Base-by-base conservation (phyloP, 1,284 basidiomycete genomes). In the Pyrrhoderma lamaoense region DNA sequence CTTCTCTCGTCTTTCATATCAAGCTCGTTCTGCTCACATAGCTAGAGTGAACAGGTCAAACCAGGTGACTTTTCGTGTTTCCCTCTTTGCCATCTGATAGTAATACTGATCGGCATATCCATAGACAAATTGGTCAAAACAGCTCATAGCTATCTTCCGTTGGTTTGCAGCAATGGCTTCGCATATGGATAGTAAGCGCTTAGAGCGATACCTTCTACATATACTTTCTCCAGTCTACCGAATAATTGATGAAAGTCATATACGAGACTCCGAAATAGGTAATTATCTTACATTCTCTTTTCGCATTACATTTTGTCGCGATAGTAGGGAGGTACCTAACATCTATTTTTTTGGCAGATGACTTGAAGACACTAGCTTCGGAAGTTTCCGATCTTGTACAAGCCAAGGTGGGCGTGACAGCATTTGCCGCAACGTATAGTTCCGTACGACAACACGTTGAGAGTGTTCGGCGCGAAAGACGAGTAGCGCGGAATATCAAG, bases 111-210 rank as follows among this genome's bases (percentile, higher is more conserved):
- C 38, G 51, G 13, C 27, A 48, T 8, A 16, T 37, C 16, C n/a
- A 25, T 40, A n/a, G 74, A 65, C 70, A 2, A 74, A 75, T 55
- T 98, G 94, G 93, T 74, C 80, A 3, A 77, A 86, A 18, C 88
- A 91, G 56, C 86, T 92, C 0, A 67, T 85, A 7, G 82, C 90
- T 0, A 80, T 89, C 47, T 67, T 98, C 42, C 84, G 89, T n/a
- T 95, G 92, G 85, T 96, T 97, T 61, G 94, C 93, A 1, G 93
- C 93, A 0, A 91, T 96, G 79, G 69, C 80, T 3, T 82, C 85
- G 7, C 70, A 80, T 60, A 79, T 98, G 70, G 76, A 82, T 1
- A 59, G 71, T 1, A 56, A 62, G 0, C 67, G 74, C 35, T 69
- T 90, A 0, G 79, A 85, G 56, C 70, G 67, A 9, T 94, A 89